Base-by-base conservation (phyloP, 371 early-diverging fungal species). In the Chytridium lagenaria region DNA sequence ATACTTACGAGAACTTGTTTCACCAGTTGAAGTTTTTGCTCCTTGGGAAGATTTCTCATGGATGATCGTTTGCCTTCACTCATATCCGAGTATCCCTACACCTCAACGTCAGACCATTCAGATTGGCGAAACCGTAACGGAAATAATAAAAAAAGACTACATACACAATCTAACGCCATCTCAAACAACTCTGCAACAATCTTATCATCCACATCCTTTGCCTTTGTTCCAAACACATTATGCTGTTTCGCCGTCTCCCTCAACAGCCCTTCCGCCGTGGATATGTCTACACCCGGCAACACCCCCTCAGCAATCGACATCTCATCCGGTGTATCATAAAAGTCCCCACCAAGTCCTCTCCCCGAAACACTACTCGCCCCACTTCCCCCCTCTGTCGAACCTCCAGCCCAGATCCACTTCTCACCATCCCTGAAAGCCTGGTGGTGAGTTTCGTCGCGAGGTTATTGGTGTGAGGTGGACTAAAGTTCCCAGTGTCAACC, bases 131-230 rank as follows among this genome's bases (percentile, higher is more conserved):
- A 28, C 7, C 7, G 34, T 22, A 39, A 10, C 71, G 57, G 68
- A 23, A 12, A n/a, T n/a, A n/a, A n/a, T 31, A 23, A 67, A 34
- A 49, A 39, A 34, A 33, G 57, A 64, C 55, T 37, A 39, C 78
- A 30, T 65, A 76, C 79, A 34, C 76, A 74, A 33, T 80, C 80
- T 7, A 80, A 59, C 15, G 80, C 75, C 36, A 80, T 69, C 34
- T 80, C 80, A 67, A 80, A 77, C 26, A 80, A 38, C n/a, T 78
- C 71, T 2, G 68, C 59, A 19, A 78, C 57, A 31, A 61, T 61
- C 30, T 52, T 63, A 23, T 69, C 70, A 34, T 68, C 67, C n/a
- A 73, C 37, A 15, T 73, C 73, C 3, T 67, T 26, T 19, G 61
- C 22, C 61, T 49, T 30, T 36, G 39, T 51, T 7, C 37, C 37